phyloP scores from a whole-genome alignment of 2,329 filamentous ascomycete species.

The Colletotrichum spaethianum region DNA sequence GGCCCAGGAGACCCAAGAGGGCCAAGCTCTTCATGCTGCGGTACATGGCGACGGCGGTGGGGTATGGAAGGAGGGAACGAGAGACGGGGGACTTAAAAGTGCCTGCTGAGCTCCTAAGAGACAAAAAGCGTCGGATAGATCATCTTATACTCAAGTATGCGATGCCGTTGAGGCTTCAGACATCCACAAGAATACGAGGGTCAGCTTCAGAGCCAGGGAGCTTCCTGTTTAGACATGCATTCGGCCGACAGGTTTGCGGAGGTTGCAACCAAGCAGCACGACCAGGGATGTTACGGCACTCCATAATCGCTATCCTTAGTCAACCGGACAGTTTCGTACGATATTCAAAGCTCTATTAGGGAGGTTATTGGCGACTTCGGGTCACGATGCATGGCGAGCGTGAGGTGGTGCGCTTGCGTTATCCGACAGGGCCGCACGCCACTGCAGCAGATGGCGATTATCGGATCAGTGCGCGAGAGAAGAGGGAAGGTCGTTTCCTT shows the following conservation, averaged over 20 bases:
- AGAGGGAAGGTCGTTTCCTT: conserved; percentile 37
- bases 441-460: neutral
- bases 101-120: conserved; percentile 25
- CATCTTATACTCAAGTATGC: conserved; percentile 19
- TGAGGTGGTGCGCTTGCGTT: conserved; percentile 11
- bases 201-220: neutral
- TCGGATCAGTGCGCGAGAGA: conserved; percentile 18
- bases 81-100: conserved; percentile 16
- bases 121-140: neutral
- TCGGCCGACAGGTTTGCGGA: neutral
- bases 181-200: neutral
- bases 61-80: conserved; percentile 5
- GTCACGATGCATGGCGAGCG: conserved; percentile 21
- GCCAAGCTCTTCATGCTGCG: conserved; percentile 51
- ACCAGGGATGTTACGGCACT: neutral
- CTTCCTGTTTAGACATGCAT: conserved; percentile 31
- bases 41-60: conserved; percentile 18
- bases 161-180: neutral
- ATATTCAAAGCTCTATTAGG: conserved; percentile 6
- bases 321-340: neutral
- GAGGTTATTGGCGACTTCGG: conserved; percentile 15
- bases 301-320: neutral
- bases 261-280: neutral
- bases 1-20: conserved; percentile 52
- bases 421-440: conserved; percentile 9